A percentile compares a stretch with the other conserved stretches of the same genome.
Conservation (phyloP, 2,329 filamentous ascomycete genomes). For the Dothideomycetidae sp. region DNA sequence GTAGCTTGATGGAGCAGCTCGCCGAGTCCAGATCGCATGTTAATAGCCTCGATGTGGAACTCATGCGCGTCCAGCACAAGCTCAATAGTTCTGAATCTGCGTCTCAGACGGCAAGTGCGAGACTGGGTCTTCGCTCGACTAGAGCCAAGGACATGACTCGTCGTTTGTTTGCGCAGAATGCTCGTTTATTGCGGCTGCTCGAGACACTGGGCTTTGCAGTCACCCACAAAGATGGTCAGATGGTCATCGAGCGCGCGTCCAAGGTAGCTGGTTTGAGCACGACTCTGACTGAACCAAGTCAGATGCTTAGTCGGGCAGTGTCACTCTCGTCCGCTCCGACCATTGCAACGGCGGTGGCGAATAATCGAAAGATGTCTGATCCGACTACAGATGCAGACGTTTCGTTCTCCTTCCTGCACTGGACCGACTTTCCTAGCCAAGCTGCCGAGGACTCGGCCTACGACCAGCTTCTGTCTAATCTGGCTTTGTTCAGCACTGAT, state of each 20-base stretch:
- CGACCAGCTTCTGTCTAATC: slow-evolving; percentile 53
- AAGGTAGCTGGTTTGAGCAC: slow-evolving; percentile 37
- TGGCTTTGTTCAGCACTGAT: slow-evolving; percentile 72
- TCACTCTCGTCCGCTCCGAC: slow-evolving; percentile 45
- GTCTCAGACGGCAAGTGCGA: slow-evolving; percentile 35
- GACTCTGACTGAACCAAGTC: slow-evolving; percentile 27
- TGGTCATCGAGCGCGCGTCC: slow-evolving; percentile 59
- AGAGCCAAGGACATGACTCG: slow-evolving; percentile 75
- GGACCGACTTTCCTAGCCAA: slow-evolving; percentile 57
- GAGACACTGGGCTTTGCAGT: slow-evolving; percentile 79
- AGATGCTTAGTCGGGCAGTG: slow-evolving; percentile 36
- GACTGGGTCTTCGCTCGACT: slow-evolving; percentile 54
- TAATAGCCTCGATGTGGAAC: slow-evolving; percentile 61
- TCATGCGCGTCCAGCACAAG: slow-evolving; percentile 54
- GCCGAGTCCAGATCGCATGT: slow-evolving; percentile 63
- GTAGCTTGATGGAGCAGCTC: slow-evolving; percentile 53
- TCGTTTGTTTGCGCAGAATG: slow-evolving; percentile 68
- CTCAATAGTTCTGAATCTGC: slow-evolving; percentile 38
- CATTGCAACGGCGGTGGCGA: too few relatives aligned
- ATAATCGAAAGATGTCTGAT: slow-evolving; percentile 38
- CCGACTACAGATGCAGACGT: slow-evolving; percentile 8
- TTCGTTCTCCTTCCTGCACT: slow-evolving; percentile 64
- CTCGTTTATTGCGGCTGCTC: slow-evolving; percentile 66
- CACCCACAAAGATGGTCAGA: slow-evolving; percentile 50
- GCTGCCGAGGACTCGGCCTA: slow-evolving; percentile 61